Evolutionary conservation across 225 moss, liverwort and hornwort genomes (phyloP), one percentile per base, ranked within the genome.

Genomic region (Rhytidiadelphus loreus): DNA sequence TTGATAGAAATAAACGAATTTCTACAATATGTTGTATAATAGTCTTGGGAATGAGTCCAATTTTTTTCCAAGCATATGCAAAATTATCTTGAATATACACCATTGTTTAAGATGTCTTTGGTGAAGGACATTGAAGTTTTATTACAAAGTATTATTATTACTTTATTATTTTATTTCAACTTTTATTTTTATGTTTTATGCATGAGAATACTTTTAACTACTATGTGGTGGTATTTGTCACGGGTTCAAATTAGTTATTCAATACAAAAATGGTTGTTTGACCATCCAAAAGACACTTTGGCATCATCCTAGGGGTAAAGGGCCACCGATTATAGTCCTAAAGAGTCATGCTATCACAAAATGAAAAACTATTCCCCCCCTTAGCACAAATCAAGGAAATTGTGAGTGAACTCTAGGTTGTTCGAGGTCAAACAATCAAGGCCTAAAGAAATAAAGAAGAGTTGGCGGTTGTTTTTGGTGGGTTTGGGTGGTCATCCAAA

Each of bases 351-450:
- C 2, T 35, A 5, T 23, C 0, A 23, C 1, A 76, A 32, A 35
- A 35, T 76, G 7, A 76, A 53, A 14, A 76, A 35, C 32, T 23
- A 53, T 53, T 0, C 7, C 1, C 6, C 0, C 1, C 0, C 11
- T 12, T 0, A 50, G 1, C 2, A 33, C 11, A 21, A 50, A 75
- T 21, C 3, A 20, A 0, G 1, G 2, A 50, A 33, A 3, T 0
- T 50, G 0, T 33, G 2, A 33, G 2, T 32, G 5, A 35, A 35
- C 3, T 14, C 0, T 76, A 3, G 2, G 0, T 35, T 52, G 2
- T 9, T 35, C 0, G 0, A 77, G 6, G 53, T 37, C 9, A 37
- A 77, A 15, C 15, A 55, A 35, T 37, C 24, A 53, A 77, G 3
- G 3, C 13, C 53, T 23, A 3, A 52, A 76, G 20, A 22, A 33